A percentile compares a stretch with the other conserved stretches of the same genome.
These are phyloP conservation scores for Capsella bursapastoris DNA, from an alignment of 345 rosid genomes.

Conservation along the genomic window DNA sequence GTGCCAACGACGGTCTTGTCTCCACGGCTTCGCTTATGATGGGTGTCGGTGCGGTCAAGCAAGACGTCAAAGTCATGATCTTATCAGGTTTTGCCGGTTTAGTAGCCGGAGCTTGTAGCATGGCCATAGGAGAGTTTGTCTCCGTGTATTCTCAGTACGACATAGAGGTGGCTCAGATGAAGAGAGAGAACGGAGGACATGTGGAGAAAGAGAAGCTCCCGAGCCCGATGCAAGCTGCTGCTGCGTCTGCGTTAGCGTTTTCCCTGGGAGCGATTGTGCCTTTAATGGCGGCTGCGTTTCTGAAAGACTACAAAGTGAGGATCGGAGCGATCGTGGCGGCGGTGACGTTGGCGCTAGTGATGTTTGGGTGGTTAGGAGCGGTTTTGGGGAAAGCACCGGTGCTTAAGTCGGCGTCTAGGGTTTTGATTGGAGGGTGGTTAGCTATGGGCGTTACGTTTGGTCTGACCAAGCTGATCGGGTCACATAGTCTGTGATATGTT, in stretches of 20 bases:
- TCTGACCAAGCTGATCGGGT: slow-evolving; percentile 71
- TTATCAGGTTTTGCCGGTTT: slow-evolving; percentile 87
- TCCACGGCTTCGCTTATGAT: slow-evolving; percentile 89
- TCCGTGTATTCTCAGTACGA: slow-evolving; percentile 88
- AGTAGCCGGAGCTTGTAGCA: slow-evolving; percentile 93
- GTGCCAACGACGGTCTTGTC: slow-evolving; percentile 91
- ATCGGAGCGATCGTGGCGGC: slow-evolving; percentile 62
- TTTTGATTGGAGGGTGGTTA: slow-evolving; percentile 84
- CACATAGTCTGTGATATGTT: slow-evolving; percentile 54
- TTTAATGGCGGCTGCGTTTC: slow-evolving; percentile 74
- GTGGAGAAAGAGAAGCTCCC: slow-evolving; percentile 56
- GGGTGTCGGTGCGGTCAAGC: slow-evolving; percentile 88
- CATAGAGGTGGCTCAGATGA: slow-evolving; percentile 75
- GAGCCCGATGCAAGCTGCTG: slow-evolving; percentile 80
- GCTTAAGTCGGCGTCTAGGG: slow-evolving; percentile 61
- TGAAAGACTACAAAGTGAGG: slow-evolving; percentile 61
- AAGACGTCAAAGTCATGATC: slow-evolving; percentile 79
- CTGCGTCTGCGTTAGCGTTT: slow-evolving; percentile 85
- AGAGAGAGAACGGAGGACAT: slow-evolving; percentile 48
- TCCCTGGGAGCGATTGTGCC: slow-evolving; percentile 85
- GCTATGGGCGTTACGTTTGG: slow-evolving; percentile 93
- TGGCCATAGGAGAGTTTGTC: slow-evolving; percentile 95
- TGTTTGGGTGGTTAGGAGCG: slow-evolving; percentile 83
- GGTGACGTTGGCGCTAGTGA: slow-evolving; percentile 60
- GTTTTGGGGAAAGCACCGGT: slow-evolving; percentile 72